Conservation (phyloP, 179 eudicot genomes). For the Nepenthes alata region DNA sequence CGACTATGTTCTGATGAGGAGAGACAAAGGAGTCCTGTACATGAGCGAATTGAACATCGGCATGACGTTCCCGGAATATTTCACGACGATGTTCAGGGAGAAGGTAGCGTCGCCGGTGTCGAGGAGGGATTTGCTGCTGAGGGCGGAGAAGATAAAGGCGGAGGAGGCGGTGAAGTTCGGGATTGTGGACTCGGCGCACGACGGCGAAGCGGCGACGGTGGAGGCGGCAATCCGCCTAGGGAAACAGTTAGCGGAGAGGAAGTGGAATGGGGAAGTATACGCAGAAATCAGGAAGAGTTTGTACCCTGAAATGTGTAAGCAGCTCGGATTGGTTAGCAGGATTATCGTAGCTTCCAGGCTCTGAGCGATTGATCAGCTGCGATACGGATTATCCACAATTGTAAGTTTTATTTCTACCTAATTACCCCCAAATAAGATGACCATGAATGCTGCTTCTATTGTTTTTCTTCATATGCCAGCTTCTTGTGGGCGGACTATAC, state of each 20-base stretch:
- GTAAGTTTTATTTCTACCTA: too few species aligned
- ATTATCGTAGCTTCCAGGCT: slow-evolving; percentile 24
- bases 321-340: slow-evolving; percentile 27
- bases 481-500: too few species aligned
- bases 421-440: too few species aligned
- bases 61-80: slow-evolving; percentile 53
- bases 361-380: slow-evolving; percentile 11
- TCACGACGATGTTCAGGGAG: slow-evolving; percentile 37
- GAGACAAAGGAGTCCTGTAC: slow-evolving; percentile 44
- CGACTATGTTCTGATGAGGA: slow-evolving; percentile 59
- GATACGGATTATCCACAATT: background rate
- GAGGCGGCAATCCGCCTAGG: slow-evolving; percentile 32
- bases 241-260: slow-evolving; percentile 29
- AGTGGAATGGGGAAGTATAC: slow-evolving; percentile 57
- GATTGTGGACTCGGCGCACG: slow-evolving; percentile 35
- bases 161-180: slow-evolving; percentile 50
- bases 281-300: slow-evolving; percentile 53
- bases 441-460: too few species aligned
- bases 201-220: slow-evolving; percentile 27
- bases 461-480: too few species aligned
- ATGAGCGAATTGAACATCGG: slow-evolving; percentile 82
- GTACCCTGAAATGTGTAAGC: slow-evolving; percentile 38
- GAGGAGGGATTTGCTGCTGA: slow-evolving; percentile 42
- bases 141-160: slow-evolving; percentile 46
- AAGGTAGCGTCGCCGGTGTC: slow-evolving; percentile 30